These are phyloP conservation scores for Saccharomycopsis fodiens DNA, from an alignment of 805 yeast genomes.

Conservation along the genomic window DNA sequence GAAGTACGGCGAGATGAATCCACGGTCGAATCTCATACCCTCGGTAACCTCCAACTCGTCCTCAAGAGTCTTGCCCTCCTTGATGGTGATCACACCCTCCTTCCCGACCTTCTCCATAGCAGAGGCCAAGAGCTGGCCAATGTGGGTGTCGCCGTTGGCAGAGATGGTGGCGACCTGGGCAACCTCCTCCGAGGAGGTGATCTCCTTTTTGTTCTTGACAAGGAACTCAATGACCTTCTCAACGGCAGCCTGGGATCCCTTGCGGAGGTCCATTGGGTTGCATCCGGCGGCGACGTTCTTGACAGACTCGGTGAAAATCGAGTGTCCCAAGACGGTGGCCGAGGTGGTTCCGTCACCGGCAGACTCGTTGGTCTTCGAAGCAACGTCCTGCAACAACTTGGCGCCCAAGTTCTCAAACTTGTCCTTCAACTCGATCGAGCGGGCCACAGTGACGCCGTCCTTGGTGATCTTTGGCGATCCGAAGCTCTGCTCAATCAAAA, in stretches of 20 bases:
- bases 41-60: conserved; percentile 96
- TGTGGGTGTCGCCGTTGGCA: conserved; percentile 92
- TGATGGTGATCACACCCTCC: conserved; percentile 97
- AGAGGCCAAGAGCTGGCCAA: conserved; percentile 82
- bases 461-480: conserved; percentile 98
- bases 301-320: conserved; percentile 90
- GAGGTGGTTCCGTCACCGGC: conserved; percentile 99
- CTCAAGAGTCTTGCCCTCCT: conserved; percentile 93
- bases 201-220: conserved; percentile 80
- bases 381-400: conserved; percentile 90
- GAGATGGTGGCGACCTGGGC: conserved; percentile 98
- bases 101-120: conserved; percentile 99
- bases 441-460: conserved; percentile 98
- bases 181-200: conserved; percentile 89
- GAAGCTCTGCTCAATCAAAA: conserved; percentile 89
- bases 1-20: conserved; percentile 94
- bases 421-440: conserved; percentile 72
- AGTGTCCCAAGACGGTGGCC: conserved; percentile 93
- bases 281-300: conserved; percentile 98
- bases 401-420: conserved; percentile 97
- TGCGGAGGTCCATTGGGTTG: conserved; percentile 96
- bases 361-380: conserved; percentile 91
- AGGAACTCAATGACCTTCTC: conserved; percentile 84
- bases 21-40: conserved; percentile 98
- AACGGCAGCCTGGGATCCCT: conserved; percentile 96